Evolutionary conservation across 2,329 filamentous ascomycete species (phyloP).

Genomic region (Sporothrix curviconia): DNA sequence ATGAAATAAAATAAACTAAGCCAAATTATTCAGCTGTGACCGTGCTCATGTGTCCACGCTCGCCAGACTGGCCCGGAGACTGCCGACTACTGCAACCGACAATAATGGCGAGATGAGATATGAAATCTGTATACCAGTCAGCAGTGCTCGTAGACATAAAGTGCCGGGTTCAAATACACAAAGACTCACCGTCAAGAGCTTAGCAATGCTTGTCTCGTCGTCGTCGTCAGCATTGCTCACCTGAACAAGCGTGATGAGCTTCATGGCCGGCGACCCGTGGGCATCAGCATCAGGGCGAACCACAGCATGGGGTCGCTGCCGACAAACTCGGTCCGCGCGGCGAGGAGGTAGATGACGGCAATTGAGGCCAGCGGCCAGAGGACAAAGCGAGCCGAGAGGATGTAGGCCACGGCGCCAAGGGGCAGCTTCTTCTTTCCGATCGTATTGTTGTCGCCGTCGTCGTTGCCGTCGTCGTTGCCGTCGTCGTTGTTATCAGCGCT

Average conservation of each 20-base stretch:
- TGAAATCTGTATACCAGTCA: constrained; percentile 24
- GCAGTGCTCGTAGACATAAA: not conserved
- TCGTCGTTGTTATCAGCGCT: not conserved
- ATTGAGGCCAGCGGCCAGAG: constrained; percentile 55
- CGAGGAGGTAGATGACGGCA: constrained; percentile 46
- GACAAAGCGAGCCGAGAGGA: constrained; percentile 51
- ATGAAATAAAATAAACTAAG: not conserved
- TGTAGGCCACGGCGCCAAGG: constrained; percentile 42
- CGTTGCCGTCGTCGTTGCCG: constrained; percentile 19
- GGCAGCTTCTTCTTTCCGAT: constrained; percentile 32
- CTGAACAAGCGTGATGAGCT: constrained; percentile 39
- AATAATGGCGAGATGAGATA: constrained; percentile 34
- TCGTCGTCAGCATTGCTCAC: constrained; percentile 34
- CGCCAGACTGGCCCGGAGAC: constrained; percentile 27
- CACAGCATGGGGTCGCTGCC: constrained; percentile 56
- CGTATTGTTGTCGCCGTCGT: constrained; percentile 23
- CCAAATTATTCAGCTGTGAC: not conserved
- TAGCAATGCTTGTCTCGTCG: constrained; percentile 37
- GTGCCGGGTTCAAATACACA: too few relatives aligned
- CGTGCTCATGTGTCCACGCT: constrained; percentile 13
- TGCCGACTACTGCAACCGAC: constrained; percentile 32
- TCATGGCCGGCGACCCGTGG: constrained; percentile 41
- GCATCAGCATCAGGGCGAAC: constrained; percentile 51
- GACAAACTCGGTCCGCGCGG: constrained; percentile 44
- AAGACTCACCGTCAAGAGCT: constrained; percentile 35